Evolutionary conservation across 495 filamentous ascomycete genomes (phyloP).

Genomic region (Hypoxylon trugodes): DNA sequence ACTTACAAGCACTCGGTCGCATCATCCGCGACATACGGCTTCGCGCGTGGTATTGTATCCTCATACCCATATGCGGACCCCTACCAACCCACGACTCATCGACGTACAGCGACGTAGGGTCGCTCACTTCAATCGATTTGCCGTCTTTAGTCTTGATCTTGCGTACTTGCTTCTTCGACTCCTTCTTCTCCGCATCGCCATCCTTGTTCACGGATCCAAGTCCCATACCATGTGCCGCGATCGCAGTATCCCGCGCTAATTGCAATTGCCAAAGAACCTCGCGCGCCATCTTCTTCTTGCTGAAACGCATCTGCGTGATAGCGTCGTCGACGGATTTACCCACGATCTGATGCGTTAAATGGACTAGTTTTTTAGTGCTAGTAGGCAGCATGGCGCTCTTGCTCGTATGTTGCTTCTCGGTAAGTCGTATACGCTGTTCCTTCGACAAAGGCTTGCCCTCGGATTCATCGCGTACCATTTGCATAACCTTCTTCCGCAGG

Average conservation of each 20-base stretch:
- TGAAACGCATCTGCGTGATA: constrained; percentile 93
- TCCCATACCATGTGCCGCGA: constrained; percentile 85
- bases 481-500: constrained; percentile 83
- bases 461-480: constrained; percentile 66
- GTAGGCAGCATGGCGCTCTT: constrained; percentile 78
- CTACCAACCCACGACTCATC: constrained; percentile 90
- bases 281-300: constrained; percentile 88
- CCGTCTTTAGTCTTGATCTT: constrained; percentile 64
- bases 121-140: constrained; percentile 67
- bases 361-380: constrained; percentile 85
- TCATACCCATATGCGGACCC: constrained; percentile 62
- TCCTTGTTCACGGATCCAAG: too few relatives aligned
- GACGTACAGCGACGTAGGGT: constrained; percentile 82
- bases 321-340: constrained; percentile 94
- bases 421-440: constrained; percentile 68
- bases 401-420: constrained; percentile 73
- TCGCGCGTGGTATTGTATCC: constrained; percentile 71
- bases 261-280: constrained; percentile 81
- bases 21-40: constrained; percentile 68
- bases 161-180: constrained; percentile 36
- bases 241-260: constrained; percentile 77
- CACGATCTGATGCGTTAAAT: constrained; percentile 82
- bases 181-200: constrained; percentile 46
- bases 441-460: constrained; percentile 72
- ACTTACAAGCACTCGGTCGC: constrained; percentile 77